Percentiles rank a stretch among this genome's conserved stretches.
These are phyloP conservation scores for Hirschioporus abietinus DNA, from an alignment of 768 basidiomycete genomes.

Conservation along the genomic window DNA sequence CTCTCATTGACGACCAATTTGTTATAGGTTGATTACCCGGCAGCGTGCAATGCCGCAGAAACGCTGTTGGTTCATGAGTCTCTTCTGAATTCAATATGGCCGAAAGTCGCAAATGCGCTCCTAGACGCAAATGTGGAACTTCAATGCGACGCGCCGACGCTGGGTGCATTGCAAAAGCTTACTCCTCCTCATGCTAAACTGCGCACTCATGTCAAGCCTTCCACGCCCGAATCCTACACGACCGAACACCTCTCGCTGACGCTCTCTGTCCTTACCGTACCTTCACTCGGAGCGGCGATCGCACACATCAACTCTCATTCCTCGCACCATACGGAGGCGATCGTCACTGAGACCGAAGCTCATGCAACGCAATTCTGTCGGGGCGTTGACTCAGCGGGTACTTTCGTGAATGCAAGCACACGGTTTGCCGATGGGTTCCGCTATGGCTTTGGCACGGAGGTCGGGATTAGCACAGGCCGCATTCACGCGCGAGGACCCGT, in stretches of 20 bases:
- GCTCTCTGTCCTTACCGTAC: constrained; percentile 72
- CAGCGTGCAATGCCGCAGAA: constrained; percentile 92
- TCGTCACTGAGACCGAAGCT: constrained; percentile 74
- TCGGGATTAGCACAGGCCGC: constrained; percentile 94
- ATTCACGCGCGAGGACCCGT: constrained; percentile 97
- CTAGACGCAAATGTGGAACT: constrained; percentile 66
- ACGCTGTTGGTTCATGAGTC: constrained; percentile 81
- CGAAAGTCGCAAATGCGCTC: constrained; percentile 66
- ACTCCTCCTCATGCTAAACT: constrained; percentile 28
- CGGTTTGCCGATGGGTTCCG: constrained; percentile 95
- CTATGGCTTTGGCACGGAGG: constrained; percentile 96
- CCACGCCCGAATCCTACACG: constrained; percentile 61
- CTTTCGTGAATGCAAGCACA: constrained; percentile 92
- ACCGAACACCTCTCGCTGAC: constrained; percentile 88
- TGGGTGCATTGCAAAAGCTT: constrained; percentile 44
- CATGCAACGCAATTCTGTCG: constrained; percentile 73
- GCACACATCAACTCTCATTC: constrained; percentile 88
- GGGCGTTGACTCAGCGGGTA: constrained; percentile 88
- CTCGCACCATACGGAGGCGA: constrained; percentile 92
- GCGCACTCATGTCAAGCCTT: constrained; percentile 42
- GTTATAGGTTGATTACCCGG: constrained; percentile 81
- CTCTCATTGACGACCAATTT: neutral
- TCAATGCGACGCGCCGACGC: constrained; percentile 67
- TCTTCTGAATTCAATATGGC: constrained; percentile 74
- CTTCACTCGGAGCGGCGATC: constrained; percentile 71